Evolutionary conservation across 2,329 filamentous ascomycete species (phyloP).

Genomic region (Alternaria solani): DNA sequence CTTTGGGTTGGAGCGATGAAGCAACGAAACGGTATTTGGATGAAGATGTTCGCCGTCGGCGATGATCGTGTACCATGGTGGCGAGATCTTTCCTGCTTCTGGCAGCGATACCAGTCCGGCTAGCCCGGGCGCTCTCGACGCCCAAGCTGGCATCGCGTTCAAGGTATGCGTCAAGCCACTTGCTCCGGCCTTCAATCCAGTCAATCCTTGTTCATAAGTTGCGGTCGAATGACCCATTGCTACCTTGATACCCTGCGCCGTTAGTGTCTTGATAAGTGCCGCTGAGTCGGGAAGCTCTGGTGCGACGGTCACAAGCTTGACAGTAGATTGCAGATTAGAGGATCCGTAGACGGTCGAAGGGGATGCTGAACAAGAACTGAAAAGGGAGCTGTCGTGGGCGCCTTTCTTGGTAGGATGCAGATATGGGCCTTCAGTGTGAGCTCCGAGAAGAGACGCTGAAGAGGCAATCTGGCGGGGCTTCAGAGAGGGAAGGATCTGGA

Average conservation of each 20-base stretch:
- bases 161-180: slow-evolving; percentile 63
- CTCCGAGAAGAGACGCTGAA: slow-evolving; percentile 62
- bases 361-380: slow-evolving; percentile 49
- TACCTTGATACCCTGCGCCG: slow-evolving; percentile 53
- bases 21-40: slow-evolving; percentile 58
- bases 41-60: slow-evolving; percentile 64
- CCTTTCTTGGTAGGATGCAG: slow-evolving; percentile 63
- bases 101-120: slow-evolving; percentile 53
- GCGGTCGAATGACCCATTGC: slow-evolving; percentile 63
- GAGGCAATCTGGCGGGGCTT: slow-evolving; percentile 52
- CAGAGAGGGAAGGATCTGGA: slow-evolving; percentile 59
- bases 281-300: slow-evolving; percentile 59
- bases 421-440: slow-evolving; percentile 66
- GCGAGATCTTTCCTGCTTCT: slow-evolving; percentile 22
- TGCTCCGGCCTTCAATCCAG: slow-evolving; percentile 59
- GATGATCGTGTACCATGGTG: slow-evolving; percentile 63
- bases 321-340: slow-evolving; percentile 47
- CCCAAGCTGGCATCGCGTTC: slow-evolving; percentile 63
- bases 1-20: slow-evolving; percentile 57
- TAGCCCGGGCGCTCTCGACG: slow-evolving; percentile 61
- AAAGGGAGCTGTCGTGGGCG: slow-evolving; percentile 59
- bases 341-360: slow-evolving; percentile 58
- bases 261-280: slow-evolving; percentile 54
- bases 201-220: slow-evolving; percentile 56
- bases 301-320: slow-evolving; percentile 63